Evolutionary conservation across 192 early-diverging fungal species (phyloP).

Genomic region (Allomyces javanicus): DNA sequence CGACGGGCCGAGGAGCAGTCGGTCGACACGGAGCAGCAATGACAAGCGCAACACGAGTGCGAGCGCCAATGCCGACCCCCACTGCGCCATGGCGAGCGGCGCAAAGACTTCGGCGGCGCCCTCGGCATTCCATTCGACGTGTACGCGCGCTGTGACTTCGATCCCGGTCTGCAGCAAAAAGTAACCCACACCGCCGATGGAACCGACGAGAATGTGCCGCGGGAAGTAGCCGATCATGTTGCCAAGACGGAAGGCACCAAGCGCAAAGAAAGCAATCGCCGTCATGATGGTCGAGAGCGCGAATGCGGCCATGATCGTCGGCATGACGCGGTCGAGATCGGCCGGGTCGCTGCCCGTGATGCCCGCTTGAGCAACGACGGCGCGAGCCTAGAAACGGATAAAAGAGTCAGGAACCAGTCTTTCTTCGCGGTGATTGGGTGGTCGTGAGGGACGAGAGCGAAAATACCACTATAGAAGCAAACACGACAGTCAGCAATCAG

Average conservation of each 20-base stretch:
- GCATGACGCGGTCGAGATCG: conserved; percentile 46
- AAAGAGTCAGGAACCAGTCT: no score
- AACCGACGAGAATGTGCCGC: conserved; percentile 83
- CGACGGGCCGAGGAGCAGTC: conserved; percentile 38
- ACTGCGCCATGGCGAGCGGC: conserved; percentile 46
- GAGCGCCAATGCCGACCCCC: conserved; percentile 47
- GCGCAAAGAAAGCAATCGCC: conserved; percentile 60
- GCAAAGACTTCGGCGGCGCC: conserved; percentile 48
- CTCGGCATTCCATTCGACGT: conserved; percentile 33
- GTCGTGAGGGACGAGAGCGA: no score
- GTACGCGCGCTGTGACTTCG: conserved; percentile 57
- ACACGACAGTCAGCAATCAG: no score
- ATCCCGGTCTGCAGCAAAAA: conserved; percentile 82
- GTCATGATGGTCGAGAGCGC: conserved; percentile 74
- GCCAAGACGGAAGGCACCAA: conserved; percentile 65
- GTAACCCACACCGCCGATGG: conserved; percentile 53
- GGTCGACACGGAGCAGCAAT: conserved; percentile 49
- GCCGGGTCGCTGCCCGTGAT: conserved; percentile 6
- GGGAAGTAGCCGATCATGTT: conserved; percentile 66
- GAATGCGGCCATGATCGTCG: conserved; percentile 79
- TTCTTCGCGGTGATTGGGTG: no score
- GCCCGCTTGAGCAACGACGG: neutral
- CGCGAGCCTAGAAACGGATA: neutral
- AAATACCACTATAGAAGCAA: no score
- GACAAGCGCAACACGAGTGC: conserved; percentile 22